A percentile compares a stretch with the other conserved stretches of the same genome.
Evolutionary conservation across 2,329 filamentous ascomycete species (phyloP).

Genomic region (Ophiocordyceps unilateralis): DNA sequence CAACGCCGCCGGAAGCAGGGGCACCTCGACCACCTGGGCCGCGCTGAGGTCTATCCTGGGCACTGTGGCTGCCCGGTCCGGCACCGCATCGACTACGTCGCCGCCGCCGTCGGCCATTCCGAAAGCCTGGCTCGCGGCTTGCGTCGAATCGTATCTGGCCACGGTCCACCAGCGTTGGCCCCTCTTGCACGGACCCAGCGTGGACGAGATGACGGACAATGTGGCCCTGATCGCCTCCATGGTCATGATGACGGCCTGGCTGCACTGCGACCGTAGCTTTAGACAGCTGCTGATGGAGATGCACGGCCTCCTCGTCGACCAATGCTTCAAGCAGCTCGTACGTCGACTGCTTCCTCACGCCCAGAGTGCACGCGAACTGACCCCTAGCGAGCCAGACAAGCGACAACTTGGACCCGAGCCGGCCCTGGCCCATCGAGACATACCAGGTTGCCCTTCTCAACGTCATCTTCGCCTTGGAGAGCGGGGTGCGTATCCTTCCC

Average conservation of each 20-base stretch:
- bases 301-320: constrained; percentile 14
- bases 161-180: constrained; percentile 24
- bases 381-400: constrained; percentile 2
- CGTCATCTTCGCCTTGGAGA: constrained; percentile 21
- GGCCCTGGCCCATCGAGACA: constrained; percentile 12
- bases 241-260: constrained; percentile 22
- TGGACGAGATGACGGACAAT: constrained; percentile 13
- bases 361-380: not conserved
- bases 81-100: not conserved
- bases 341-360: constrained; percentile 1
- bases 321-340: constrained; percentile 13
- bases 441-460: constrained; percentile 19
- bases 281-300: constrained; percentile 11
- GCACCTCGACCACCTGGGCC: not conserved
- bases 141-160: constrained; percentile 17
- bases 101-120: constrained; percentile 3
- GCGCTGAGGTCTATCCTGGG: constrained; percentile 3
- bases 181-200: constrained; percentile 19
- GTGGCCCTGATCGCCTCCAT: constrained; percentile 12
- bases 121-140: constrained; percentile 7
- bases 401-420: constrained; percentile 5
- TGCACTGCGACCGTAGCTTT: constrained; percentile 11
- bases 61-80: not conserved
- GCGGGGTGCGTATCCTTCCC: constrained; percentile 10
- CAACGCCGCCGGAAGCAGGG: not conserved